Base-by-base conservation (phyloP, 805 yeast species). In the Barnettozyma californica region DNA sequence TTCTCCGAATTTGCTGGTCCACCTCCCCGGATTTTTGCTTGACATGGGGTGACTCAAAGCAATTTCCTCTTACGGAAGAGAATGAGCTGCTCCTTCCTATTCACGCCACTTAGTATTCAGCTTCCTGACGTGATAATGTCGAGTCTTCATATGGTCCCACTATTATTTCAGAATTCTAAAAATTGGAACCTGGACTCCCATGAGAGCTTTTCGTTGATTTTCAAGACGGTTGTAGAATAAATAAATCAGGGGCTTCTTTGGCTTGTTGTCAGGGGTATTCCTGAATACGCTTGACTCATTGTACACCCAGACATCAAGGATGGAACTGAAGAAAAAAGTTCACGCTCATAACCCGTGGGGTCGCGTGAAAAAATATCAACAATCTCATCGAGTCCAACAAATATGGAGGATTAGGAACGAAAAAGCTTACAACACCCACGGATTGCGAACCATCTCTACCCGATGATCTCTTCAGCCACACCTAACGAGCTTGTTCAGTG, bases 401-500 rank as follows among this genome's bases (percentile, higher is more conserved):
- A 29, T 29, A n/a, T 29, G 33, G 33, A 29, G 33, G 7, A 8
- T 13, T 29, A 3, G 33, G 33, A 29, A 29, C 16, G 13, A 9
- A 27, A 27, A 9, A 29, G n/a, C 33, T 29, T 29, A 5, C 7
- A 13, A 29, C 16, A 13, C 33, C 33, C 33, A 11, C 9, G 11
- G 14, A 5, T 16, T 11, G n/a, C 33, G 14, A 11, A 4, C 11
- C 16, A 18, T 35, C 14, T 35, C 7, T 18, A 38, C 26, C 7
- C 23, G 41, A 38, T 38, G 41, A 16, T 21, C 21, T 37, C 41
- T 13, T 26, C 46, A 10, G 48, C 31, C 18, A 43, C 38, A 9
- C 49, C 49, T 10, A 47, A 47, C 41, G 50, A 47, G 34, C 41
- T 47, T 9, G 50, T 47, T 2, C 50, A 47, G 23, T 51, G 54